Conservation (phyloP, 2,329 filamentous ascomycete genomes). For the Tolypocladium ophioglossoides region DNA sequence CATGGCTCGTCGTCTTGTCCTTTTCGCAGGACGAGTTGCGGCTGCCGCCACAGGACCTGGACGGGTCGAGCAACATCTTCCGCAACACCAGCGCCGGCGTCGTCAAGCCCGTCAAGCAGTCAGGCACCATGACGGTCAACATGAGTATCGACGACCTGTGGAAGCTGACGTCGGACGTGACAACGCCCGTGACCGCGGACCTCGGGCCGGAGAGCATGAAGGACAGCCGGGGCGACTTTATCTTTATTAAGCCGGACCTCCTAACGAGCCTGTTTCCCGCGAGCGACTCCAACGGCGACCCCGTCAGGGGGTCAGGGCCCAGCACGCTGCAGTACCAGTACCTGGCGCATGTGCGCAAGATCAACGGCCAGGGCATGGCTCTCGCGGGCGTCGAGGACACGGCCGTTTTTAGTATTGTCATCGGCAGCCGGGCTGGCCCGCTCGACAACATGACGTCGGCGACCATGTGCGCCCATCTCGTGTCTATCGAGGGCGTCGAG, state of each 20-base stretch:
- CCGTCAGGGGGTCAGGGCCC: neutral
- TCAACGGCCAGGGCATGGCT: constrained; percentile 27
- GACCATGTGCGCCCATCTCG: constrained; percentile 22
- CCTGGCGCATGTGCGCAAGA: constrained; percentile 28
- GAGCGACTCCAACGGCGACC: too few relatives aligned
- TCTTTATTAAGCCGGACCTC: constrained; percentile 15
- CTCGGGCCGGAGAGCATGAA: neutral
- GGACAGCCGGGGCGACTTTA: constrained; percentile 11
- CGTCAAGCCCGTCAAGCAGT: constrained; percentile 4
- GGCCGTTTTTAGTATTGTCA: constrained; percentile 22
- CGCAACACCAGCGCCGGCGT: constrained; percentile 1
- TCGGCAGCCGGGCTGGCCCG: constrained; percentile 22
- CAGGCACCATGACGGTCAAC: constrained; percentile 5
- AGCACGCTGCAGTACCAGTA: constrained; percentile 16
- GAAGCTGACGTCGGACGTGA: neutral
- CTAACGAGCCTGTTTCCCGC: constrained; percentile 15
- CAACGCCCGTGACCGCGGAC: neutral
- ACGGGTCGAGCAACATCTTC: neutral
- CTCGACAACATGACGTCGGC: constrained; percentile 13
- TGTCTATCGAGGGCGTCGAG: constrained; percentile 26
- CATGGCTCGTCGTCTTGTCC: constrained; percentile 28
- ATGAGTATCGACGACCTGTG: constrained; percentile 6
- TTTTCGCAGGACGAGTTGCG: constrained; percentile 22
- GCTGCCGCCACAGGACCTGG: constrained; percentile 9
- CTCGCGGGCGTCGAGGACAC: constrained; percentile 21